Base-by-base conservation (phyloP, 2,329 filamentous ascomycete species). In the Paecilomyces variotii region DNA sequence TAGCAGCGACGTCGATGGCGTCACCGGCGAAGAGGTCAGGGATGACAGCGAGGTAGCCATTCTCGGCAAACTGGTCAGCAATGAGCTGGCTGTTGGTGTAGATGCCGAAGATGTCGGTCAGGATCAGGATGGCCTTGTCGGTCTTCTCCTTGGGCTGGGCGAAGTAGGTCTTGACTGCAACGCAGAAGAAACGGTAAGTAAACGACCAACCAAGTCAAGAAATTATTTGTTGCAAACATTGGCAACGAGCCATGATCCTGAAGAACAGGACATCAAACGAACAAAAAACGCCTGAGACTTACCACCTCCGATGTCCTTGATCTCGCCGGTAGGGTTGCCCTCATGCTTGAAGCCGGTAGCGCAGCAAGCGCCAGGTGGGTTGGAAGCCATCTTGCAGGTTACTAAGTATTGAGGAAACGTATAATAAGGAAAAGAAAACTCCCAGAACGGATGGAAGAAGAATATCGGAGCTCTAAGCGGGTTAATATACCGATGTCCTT, bases 1-100 rank as follows among this genome's bases (percentile, higher is more conserved):
- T 67, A 54, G 76, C 78, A 69, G 86, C 82, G 61, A 87, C 66
- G 1, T 76, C 68, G 57, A 89, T 71, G 14, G 84, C 70, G 67
- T 90, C 85, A 60, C 86, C 87, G 62, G 85, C 80, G 79, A 91
- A 89, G 56, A 88, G 74, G 71, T 92, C 89, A 28, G 88, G 83
- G 61, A 91, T 80, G 50, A 90, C 75, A 58, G 82, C 82, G 58
- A 86, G 78, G 76, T 90, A 91, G 65, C 87, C 89, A 70, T 88
- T 87, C 63, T 84, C 83, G 59, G 89, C 89, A 71, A 82, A 88
- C 67, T 89, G 84, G 77, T 92, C 89, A 60, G 88, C 88, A 66
- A 91, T 82, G 62, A 88, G 77, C 73, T 87, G 74, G 68, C 78
- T 75, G 73, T 88, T 86, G 71, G 74, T 72, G 70, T 80, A 83